These are phyloP conservation scores for Solanum chiquidenum DNA, from an alignment of 257 asterid species.

Conservation along the genomic window DNA sequence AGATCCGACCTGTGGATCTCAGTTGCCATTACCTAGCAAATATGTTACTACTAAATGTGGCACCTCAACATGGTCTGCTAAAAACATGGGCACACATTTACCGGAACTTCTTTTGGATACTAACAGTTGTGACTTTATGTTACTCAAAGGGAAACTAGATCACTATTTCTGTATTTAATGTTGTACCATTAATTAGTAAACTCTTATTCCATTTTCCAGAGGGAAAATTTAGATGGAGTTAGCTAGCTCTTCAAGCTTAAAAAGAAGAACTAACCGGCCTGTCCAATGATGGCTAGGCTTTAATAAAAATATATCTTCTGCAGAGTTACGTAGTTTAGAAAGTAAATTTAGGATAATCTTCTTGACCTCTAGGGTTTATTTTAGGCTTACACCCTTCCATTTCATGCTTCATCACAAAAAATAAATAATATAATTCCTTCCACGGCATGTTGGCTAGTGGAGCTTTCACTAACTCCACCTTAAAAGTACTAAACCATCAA, in stretches of 20 bases:
- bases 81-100: neutral
- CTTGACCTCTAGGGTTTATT: neutral
- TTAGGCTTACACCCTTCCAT: neutral
- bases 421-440: neutral
- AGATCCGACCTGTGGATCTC: neutral
- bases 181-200: neutral
- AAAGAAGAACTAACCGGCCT: neutral
- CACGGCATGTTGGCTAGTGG: neutral
- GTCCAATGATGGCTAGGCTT: neutral
- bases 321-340: neutral
- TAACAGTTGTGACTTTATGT: neutral
- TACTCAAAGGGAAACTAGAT: neutral
- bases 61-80: neutral
- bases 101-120: neutral
- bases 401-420: neutral
- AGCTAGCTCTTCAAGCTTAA: neutral
- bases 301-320: neutral
- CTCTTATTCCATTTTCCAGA: neutral
- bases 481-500: neutral
- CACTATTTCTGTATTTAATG: neutral
- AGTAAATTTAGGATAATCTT: neutral
- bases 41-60: neutral
- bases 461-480: neutral
- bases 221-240: neutral
- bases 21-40: neutral